These are phyloP conservation scores for Rhododendron mucronatum DNA, from an alignment of 148 eudicot genomes.

Conservation along the genomic window DNA sequence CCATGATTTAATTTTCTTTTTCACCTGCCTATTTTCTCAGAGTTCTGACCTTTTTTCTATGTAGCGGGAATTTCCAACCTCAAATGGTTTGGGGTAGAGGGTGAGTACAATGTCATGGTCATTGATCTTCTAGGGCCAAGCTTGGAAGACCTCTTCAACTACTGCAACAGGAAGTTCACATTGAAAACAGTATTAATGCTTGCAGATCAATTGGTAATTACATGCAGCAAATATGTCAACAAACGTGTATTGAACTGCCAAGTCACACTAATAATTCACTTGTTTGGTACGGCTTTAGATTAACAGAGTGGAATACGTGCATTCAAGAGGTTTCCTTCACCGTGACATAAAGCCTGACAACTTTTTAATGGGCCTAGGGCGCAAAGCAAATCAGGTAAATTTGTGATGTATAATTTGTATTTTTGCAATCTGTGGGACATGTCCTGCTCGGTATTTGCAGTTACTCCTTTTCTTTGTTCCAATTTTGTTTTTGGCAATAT, in stretches of 20 bases:
- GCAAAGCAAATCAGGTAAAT: conserved; percentile 80
- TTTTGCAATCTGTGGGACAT: neutral
- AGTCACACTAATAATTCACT: neutral
- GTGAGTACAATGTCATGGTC: conserved; percentile 79
- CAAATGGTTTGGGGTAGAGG: conserved; percentile 86
- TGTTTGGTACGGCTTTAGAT: conserved; percentile 36
- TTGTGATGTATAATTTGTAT: neutral
- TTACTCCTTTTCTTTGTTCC: neutral
- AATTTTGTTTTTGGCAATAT: neutral
- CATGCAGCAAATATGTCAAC: neutral
- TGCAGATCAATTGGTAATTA: conserved; percentile 82
- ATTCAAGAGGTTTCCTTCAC: conserved; percentile 84
- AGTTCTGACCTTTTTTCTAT: conserved; percentile 16
- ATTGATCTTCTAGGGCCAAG: conserved; percentile 94
- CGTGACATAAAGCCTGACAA: conserved; percentile 94
- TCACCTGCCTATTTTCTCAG: neutral
- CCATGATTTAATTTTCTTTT: neutral
- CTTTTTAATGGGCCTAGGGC: conserved; percentile 85
- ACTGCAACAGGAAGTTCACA: conserved; percentile 63
- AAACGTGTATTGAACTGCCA: neutral
- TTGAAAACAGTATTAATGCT: conserved; percentile 87
- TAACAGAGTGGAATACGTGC: conserved; percentile 80
- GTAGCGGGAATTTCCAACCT: conserved; percentile 74
- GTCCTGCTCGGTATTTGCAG: neutral
- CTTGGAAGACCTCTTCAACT: conserved; percentile 79